Evolutionary conservation across 225 moss, liverwort and hornwort genomes (phyloP), one percentile per base, ranked within the genome.

Genomic region (Anthoceros angustus): DNA sequence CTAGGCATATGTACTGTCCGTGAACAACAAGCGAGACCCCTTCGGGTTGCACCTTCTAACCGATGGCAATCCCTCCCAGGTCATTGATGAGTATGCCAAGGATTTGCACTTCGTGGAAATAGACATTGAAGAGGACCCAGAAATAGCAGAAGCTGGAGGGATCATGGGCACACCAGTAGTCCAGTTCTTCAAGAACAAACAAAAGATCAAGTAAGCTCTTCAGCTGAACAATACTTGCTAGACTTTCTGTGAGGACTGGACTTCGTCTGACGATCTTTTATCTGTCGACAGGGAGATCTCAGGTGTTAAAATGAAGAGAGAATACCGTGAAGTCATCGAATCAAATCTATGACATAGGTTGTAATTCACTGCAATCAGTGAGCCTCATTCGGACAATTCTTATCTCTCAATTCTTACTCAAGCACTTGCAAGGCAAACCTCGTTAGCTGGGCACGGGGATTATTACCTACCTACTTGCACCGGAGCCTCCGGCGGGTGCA

Each of bases 41-140:
- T 24, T 67, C 2, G 25, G 39, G 15, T 42, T 12, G 9, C 15
- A 50, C 32, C 10, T 61, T 60, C 12, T 5, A 9, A 41, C 10
- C 0, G 7, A 10, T 40, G 21, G 2, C 65, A 6, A n/a, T 7
- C 24, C 38, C 42, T 77, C 61, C 8, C 88, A 94, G 94, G 94
- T 98, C 62, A 84, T 98, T 66, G 95, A 98, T 41, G 95, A 98
- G 70, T 98, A 79, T 70, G 14, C 71, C 9, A 66, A 38, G 42
- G 95, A 91, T 16, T 71, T 98, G 26, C 95, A 98, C 64, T 87
- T 84, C 48, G 95, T 98, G 62, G 95, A 98, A 72, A 98, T 98
- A 38, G 95, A 98, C 50, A 98, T 98, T 66, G 95, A 98, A 71
- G 95, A 98, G 70, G 95, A 98, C 39, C 95, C 95, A 66, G 95